Percentiles rank a stretch among this genome's conserved stretches.
These are phyloP conservation scores for Pleurostoma richardsiae DNA, from an alignment of 2,329 filamentous ascomycete species.

Conservation along the genomic window DNA sequence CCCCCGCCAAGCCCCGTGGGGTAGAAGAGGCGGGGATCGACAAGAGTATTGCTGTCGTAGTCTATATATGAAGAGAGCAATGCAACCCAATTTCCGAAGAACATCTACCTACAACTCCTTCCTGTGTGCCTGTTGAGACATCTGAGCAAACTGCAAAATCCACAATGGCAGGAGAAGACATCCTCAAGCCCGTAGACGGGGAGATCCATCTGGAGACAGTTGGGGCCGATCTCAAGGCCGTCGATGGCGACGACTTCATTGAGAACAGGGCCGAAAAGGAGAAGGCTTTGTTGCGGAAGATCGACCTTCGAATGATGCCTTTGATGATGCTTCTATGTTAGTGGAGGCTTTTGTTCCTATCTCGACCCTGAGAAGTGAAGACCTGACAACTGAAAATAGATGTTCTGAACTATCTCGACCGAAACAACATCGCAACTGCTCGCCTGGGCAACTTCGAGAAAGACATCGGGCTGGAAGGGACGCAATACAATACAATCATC, in stretches of 20 bases:
- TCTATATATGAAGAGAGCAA: no score
- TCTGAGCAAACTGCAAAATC: background rate
- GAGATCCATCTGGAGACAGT: constrained; percentile 1
- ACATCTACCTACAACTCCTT: no score
- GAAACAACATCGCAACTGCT: constrained; percentile 25
- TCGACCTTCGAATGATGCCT: constrained; percentile 52
- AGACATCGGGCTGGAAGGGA: constrained; percentile 31
- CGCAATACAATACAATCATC: constrained; percentile 29
- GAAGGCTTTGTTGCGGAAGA: constrained; percentile 48
- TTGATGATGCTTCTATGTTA: constrained; percentile 36
- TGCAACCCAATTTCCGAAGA: no score
- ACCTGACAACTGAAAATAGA: constrained; percentile 17
- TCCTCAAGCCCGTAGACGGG: background rate
- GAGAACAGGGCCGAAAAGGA: constrained; percentile 29
- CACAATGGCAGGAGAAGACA: background rate
- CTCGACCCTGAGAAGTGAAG: background rate
- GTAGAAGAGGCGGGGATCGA: no score
- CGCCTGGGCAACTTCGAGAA: constrained; percentile 36
- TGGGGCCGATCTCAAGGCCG: constrained; percentile 1
- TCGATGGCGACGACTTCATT: constrained; percentile 1
- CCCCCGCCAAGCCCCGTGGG: no score
- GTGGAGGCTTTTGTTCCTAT: background rate
- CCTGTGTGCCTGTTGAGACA: no score
- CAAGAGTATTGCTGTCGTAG: no score
- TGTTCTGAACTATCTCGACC: constrained; percentile 55